phyloP scores from a whole-genome alignment of 2,329 filamentous ascomycete species.

The Chaetomiaceae sp. region DNA sequence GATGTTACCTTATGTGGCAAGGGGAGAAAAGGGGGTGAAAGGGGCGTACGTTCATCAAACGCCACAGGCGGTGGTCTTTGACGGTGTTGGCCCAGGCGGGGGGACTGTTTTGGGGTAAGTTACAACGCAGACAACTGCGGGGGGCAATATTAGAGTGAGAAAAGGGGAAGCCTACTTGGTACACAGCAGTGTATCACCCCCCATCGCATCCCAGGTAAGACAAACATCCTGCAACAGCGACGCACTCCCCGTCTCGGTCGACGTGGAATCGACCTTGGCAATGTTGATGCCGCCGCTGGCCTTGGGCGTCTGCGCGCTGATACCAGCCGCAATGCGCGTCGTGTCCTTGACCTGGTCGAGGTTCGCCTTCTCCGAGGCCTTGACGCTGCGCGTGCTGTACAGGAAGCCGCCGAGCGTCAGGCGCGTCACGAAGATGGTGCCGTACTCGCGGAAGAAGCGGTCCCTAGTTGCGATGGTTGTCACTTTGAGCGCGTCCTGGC shows the following conservation, averaged over 20 bases:
- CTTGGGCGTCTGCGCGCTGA: not conserved
- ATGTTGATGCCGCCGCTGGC: not conserved
- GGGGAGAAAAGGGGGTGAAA: not conserved
- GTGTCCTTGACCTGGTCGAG: not conserved
- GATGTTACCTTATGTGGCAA: not conserved
- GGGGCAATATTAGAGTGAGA: not conserved
- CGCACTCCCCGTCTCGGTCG: not conserved
- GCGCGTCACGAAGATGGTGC: not conserved
- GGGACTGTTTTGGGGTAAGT: too few relatives aligned
- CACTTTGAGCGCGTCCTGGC: not conserved
- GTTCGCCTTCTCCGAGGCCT: not conserved
- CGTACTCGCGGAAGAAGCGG: not conserved
- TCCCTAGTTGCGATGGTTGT: not conserved
- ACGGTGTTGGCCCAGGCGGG: not conserved
- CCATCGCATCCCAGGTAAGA: not conserved
- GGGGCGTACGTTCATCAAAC: not conserved
- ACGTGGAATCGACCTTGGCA: not conserved
- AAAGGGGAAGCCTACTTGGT: not conserved
- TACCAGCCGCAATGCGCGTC: not conserved
- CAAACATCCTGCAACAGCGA: not conserved
- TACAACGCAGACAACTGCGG: too few relatives aligned
- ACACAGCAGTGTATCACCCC: not conserved
- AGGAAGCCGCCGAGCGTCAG: not conserved
- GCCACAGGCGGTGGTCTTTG: not conserved
- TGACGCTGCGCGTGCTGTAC: not conserved